These are phyloP conservation scores for Colletotrichum sp. DNA, from an alignment of 2,329 filamentous ascomycete genomes.

Conservation along the genomic window DNA sequence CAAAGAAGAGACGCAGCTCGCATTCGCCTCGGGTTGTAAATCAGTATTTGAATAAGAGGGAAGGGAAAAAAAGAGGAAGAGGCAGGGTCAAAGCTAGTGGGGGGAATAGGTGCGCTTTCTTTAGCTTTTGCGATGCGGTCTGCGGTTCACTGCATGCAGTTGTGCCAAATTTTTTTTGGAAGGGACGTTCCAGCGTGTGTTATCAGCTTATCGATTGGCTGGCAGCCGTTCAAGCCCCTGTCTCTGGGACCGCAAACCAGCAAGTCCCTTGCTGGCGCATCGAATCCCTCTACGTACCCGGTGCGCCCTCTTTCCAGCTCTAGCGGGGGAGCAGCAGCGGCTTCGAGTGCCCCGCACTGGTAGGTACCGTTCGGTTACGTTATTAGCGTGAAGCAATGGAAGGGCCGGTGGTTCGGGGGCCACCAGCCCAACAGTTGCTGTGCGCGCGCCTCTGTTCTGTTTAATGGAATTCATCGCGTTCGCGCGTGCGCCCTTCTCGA, in stretches of 20 bases:
- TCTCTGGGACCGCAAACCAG: not conserved
- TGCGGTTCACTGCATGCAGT: slow-evolving; percentile 13
- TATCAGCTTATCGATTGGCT: slow-evolving; percentile 21
- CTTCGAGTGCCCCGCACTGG: slow-evolving; percentile 5
- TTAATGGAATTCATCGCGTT: slow-evolving; percentile 15
- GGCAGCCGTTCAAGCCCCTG: not conserved
- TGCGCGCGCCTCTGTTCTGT: not conserved
- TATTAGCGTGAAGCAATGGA: not conserved
- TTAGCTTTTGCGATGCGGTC: slow-evolving; percentile 14
- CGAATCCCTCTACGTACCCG: not conserved
- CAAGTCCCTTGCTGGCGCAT: slow-evolving; percentile 4
- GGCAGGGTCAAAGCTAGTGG: not conserved
- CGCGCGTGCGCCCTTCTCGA: not conserved
- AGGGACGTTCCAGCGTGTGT: slow-evolving; percentile 4
- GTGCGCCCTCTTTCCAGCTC: not conserved
- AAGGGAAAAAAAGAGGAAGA: not conserved
- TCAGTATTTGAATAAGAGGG: not conserved
- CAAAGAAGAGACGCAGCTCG: slow-evolving; percentile 30
- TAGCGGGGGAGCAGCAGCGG: slow-evolving; percentile 1
- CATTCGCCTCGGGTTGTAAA: slow-evolving; percentile 29
- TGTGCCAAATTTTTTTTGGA: slow-evolving; percentile 15
- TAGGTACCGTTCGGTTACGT: not conserved
- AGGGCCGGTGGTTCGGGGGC: not conserved
- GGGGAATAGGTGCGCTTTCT: not conserved
- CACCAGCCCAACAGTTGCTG: not conserved